A percentile compares a stretch with the other conserved stretches of the same genome.
phyloP scores from a whole-genome alignment of 2,329 filamentous ascomycete species.

The Tolypocladium album region DNA sequence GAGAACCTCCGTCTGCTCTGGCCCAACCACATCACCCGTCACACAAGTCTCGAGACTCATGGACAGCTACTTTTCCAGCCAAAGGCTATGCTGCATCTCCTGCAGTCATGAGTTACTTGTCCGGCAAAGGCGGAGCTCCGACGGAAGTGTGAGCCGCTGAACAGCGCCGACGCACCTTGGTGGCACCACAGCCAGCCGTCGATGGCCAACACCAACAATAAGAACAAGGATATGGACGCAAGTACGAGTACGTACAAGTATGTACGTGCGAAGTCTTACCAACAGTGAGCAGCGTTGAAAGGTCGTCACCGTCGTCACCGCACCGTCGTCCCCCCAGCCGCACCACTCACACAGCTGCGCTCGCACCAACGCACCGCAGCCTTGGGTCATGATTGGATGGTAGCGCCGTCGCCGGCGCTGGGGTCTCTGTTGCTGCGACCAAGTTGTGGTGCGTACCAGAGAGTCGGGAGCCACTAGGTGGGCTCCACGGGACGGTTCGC shows the following conservation, averaged over 20 bases:
- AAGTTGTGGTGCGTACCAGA: conserved; percentile 19
- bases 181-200: not conserved
- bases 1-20: not conserved
- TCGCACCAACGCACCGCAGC: not conserved
- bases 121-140: not conserved
- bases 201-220: not conserved
- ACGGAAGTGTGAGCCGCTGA: not conserved
- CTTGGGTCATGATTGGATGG: not conserved
- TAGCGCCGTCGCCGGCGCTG: conserved; percentile 8
- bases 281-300: not conserved
- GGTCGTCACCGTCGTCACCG: not conserved
- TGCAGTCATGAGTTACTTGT: not conserved
- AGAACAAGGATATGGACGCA: not conserved
- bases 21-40: not conserved
- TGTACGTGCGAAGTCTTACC: not conserved
- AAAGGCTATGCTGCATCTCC: not conserved
- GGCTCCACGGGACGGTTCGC: conserved; percentile 18
- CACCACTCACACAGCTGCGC: not conserved
- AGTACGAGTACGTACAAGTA: not conserved
- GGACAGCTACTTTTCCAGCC: not conserved
- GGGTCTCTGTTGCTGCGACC: conserved; percentile 12
- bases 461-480: conserved; percentile 18
- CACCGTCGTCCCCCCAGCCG: not conserved
- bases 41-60: not conserved
- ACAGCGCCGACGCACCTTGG: not conserved